Conservation (phyloP, 495 filamentous ascomycete species). For the Cudoniella acicularis region DNA sequence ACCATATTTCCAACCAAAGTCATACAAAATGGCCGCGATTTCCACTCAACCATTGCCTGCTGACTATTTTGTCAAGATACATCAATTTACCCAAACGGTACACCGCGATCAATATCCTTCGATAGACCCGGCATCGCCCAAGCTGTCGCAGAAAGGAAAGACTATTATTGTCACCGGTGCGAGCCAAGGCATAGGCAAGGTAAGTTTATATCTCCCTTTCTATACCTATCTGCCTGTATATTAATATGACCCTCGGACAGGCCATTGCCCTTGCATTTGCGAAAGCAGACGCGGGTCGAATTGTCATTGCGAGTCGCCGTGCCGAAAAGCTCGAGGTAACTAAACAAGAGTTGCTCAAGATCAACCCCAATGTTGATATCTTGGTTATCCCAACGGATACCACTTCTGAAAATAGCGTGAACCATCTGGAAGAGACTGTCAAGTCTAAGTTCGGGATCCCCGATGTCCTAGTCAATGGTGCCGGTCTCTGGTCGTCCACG, state of each 20-base stretch:
- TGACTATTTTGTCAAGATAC: neutral
- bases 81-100: constrained; percentile 30
- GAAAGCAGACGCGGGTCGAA: neutral
- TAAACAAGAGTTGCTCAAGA: neutral
- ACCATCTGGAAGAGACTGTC: constrained; percentile 29
- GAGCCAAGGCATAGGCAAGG: constrained; percentile 38
- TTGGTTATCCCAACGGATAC: constrained; percentile 39
- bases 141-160: constrained; percentile 36
- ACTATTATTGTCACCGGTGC: constrained; percentile 44
- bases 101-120: constrained; percentile 42
- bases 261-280: neutral
- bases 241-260: neutral
- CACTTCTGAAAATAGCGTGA: constrained; percentile 34
- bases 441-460: constrained; percentile 28
- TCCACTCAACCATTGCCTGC: neutral
- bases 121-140: constrained; percentile 33
- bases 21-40: too few relatives aligned
- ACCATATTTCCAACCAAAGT: too few relatives aligned
- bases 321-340: neutral
- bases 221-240: neutral
- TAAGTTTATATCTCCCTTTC: neutral
- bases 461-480: constrained; percentile 40
- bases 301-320: neutral
- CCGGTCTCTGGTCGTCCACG: constrained; percentile 37
- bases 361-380: constrained; percentile 35